A percentile compares a stretch with the other conserved stretches of the same genome.
Conservation (phyloP, 163 green algal genomes). For the Prototheca wickerhamii region DNA sequence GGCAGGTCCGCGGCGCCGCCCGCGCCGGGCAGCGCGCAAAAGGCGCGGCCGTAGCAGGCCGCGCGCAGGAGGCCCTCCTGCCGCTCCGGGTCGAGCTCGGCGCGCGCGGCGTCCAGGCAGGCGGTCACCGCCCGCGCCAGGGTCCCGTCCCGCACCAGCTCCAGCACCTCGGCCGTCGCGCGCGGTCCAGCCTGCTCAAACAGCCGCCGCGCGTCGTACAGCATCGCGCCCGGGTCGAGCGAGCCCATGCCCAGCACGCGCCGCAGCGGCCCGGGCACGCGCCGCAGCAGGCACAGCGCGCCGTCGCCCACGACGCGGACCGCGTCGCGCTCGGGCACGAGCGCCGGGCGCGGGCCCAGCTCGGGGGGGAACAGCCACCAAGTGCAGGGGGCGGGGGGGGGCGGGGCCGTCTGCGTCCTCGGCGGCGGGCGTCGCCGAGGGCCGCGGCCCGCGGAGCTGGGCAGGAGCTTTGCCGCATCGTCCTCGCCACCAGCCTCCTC, state of each 20-base stretch:
- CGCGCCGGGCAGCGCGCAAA: constrained; percentile 26
- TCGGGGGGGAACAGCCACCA: constrained; percentile 36
- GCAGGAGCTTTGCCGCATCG: neutral
- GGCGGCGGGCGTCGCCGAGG: constrained; percentile 26
- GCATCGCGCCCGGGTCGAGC: constrained; percentile 57
- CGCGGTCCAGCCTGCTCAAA: constrained; percentile 57
- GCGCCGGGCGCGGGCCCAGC: constrained; percentile 20
- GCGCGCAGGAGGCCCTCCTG: constrained; percentile 57
- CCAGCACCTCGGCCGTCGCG: constrained; percentile 45
- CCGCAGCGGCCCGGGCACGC: constrained; percentile 42
- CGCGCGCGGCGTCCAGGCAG: constrained; percentile 61
- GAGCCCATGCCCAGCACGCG: constrained; percentile 68
- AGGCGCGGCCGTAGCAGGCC: constrained; percentile 69
- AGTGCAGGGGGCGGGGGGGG: too few species aligned
- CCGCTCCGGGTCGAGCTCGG: constrained; percentile 38
- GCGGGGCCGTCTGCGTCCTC: too few species aligned
- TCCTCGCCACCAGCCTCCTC: neutral
- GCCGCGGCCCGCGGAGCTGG: neutral
- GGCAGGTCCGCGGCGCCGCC: neutral
- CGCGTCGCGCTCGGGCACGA: constrained; percentile 52
- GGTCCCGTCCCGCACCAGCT: constrained; percentile 45
- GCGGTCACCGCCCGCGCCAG: constrained; percentile 54
- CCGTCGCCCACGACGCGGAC: constrained; percentile 49
- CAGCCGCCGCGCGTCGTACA: constrained; percentile 72
- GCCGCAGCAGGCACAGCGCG: constrained; percentile 54